Evolutionary conservation across 202 grass and related monocot species (phyloP), one percentile per base, ranked within the genome.

Genomic region (Setaria viridis): DNA sequence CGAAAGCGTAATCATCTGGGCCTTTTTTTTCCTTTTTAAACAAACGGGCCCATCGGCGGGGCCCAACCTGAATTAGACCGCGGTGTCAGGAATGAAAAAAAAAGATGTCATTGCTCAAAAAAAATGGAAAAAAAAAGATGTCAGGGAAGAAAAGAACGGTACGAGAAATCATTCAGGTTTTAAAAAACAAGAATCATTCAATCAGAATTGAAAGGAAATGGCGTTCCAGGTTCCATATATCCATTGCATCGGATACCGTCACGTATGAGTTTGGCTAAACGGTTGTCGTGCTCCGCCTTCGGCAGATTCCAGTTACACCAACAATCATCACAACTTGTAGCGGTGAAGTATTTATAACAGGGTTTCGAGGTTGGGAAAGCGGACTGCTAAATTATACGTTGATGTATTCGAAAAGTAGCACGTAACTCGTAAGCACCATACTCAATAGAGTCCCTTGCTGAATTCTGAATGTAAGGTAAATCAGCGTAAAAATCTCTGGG

Each of bases 21-120:
- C n/a, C 37, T 76, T 77, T 76, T 15, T 20, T 76, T 16, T 20
- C 0, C 34, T 11, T 62, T 84, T 65, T 55, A 75, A 64, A 48
- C 62, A 80, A 70, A 34, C 6, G 21, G 67, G 37, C 37, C 76
- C 75, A 79, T 10, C 42, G 0, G 30, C 15, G 19, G 42, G 62
- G 51, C 70, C 43, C 43, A 46, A 59, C n/a, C 62, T 37, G 72
- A 72, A 82, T 25, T 41, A 42, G 34, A 13, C 46, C 5, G 35
- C 11, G 21, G 41, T 67, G 64, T 30, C 33, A 51, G 7, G 25
- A 6, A 60, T 17, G 21, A 25, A 21, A 66, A 68, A 68, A 29
- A 45, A 45, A 43, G 2, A 43, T 43, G 34, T 35, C 34, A 35
- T 3, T 35, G 34, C 34, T 35, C 34, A 35, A 35, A 35, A 35